These are phyloP conservation scores for Naganishia randhawae DNA, from an alignment of 768 basidiomycete species.

Conservation along the genomic window DNA sequence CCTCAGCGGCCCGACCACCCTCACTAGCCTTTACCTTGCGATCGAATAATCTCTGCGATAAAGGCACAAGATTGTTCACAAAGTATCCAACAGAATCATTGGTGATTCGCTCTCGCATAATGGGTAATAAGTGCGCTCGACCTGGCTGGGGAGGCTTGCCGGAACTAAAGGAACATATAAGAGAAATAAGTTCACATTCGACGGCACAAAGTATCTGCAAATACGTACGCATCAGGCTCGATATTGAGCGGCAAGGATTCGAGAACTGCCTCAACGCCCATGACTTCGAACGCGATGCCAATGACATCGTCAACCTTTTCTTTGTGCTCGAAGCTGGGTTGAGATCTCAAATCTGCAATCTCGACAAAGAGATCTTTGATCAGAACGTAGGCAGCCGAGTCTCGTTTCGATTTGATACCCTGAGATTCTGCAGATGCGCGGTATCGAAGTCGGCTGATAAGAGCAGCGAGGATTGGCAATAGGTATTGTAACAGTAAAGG, in stretches of 20 bases:
- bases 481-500: conserved; percentile 75
- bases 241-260: conserved; percentile 76
- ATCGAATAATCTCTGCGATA: conserved; percentile 90
- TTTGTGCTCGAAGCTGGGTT: conserved; percentile 84
- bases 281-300: conserved; percentile 71
- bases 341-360: conserved; percentile 68
- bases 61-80: conserved; percentile 80
- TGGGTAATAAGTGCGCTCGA: conserved; percentile 83
- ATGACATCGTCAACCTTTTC: conserved; percentile 77
- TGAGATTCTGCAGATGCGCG: conserved; percentile 33
- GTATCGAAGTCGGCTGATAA: conserved; percentile 61
- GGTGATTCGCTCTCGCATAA: conserved; percentile 65
- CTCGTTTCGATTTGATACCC: conserved; percentile 41
- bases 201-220: background rate
- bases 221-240: conserved; percentile 69
- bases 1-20: conserved; percentile 63
- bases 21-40: conserved; percentile 73
- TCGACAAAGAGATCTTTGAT: conserved; percentile 66
- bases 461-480: conserved; percentile 66
- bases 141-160: conserved; percentile 65
- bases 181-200: background rate
- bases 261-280: conserved; percentile 79
- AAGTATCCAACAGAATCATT: conserved; percentile 84
- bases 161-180: conserved; percentile 31
- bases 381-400: conserved; percentile 66